Percentiles rank a stretch among this genome's conserved stretches.
Conservation (phyloP, 345 rosid genomes). For the Hypericum androsaemum region DNA sequence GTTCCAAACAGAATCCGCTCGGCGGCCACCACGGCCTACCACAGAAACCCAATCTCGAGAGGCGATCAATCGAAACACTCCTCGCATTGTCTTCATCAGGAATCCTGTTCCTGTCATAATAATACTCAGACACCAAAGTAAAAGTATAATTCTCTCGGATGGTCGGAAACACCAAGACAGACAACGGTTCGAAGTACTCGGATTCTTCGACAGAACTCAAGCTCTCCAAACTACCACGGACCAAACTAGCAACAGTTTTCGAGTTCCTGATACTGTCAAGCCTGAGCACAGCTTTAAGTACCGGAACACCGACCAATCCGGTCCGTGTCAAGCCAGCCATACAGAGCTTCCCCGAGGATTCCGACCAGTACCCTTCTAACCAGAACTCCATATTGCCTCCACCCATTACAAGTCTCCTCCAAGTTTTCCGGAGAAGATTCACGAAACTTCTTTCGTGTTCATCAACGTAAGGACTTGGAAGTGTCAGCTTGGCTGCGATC, state of each 20-base stretch:
- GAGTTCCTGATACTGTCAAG: constrained; percentile 38
- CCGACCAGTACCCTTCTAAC: constrained; percentile 62
- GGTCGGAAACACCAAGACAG: constrained; percentile 40
- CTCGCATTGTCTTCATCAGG: constrained; percentile 11
- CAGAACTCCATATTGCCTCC: constrained; percentile 17
- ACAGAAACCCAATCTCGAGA: no score
- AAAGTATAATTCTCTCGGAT: no score
- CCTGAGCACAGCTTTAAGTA: constrained; percentile 19
- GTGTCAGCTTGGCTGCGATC: no score
- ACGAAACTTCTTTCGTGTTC: no score
- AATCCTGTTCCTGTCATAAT: constrained; percentile 22
- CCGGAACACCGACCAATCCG: constrained; percentile 23
- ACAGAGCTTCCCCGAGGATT: constrained; percentile 63
- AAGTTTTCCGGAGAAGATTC: no score
- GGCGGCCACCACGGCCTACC: no score
- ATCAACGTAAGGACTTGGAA: no score
- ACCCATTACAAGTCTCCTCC: no score
- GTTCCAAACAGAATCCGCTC: no score
- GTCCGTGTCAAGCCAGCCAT: constrained; percentile 52
- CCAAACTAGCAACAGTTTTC: constrained; percentile 44
- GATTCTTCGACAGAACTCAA: constrained; percentile 17
- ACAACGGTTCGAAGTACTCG: constrained; percentile 41
- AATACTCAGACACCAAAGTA: constrained; percentile 37
- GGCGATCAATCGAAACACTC: constrained; percentile 17
- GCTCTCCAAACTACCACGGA: constrained; percentile 53